These are phyloP conservation scores for Colletotrichum caudatum DNA, from an alignment of 2,329 filamentous ascomycete species.

Conservation along the genomic window DNA sequence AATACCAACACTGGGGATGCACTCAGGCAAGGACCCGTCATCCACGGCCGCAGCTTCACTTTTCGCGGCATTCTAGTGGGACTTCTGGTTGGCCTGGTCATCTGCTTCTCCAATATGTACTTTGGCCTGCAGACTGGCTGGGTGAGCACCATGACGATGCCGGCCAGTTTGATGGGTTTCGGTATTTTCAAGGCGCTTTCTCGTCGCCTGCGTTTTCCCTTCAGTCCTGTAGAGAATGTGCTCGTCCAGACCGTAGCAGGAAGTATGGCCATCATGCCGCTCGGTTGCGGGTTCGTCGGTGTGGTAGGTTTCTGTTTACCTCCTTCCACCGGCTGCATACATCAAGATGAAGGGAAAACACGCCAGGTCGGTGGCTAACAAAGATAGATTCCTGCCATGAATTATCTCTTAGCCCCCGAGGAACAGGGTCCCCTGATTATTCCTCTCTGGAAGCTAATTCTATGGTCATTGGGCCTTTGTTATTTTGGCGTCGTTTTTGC, in stretches of 20 bases:
- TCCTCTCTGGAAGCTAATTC: constrained; percentile 79
- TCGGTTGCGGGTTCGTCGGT: constrained; percentile 95
- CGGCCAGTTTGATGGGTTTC: constrained; percentile 92
- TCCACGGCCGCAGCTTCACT: constrained; percentile 80
- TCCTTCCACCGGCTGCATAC: constrained; percentile 13
- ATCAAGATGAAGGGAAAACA: neutral
- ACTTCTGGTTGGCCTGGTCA: constrained; percentile 85
- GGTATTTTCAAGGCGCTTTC: constrained; percentile 88
- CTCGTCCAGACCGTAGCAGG: constrained; percentile 96
- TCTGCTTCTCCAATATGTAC: constrained; percentile 98
- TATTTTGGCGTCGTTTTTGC: constrained; percentile 98
- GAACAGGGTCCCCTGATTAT: constrained; percentile 84
- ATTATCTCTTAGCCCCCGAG: constrained; percentile 81
- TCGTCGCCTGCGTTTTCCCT: constrained; percentile 80
- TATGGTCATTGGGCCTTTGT: constrained; percentile 94
- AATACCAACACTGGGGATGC: neutral
- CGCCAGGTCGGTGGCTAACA: constrained; percentile 4
- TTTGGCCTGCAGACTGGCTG: constrained; percentile 91
- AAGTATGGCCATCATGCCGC: constrained; percentile 94
- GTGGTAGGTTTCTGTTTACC: constrained; percentile 64
- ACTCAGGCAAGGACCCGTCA: constrained; percentile 36
- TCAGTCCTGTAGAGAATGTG: constrained; percentile 96
- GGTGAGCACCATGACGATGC: constrained; percentile 91
- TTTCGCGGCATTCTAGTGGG: constrained; percentile 83
- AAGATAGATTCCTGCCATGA: constrained; percentile 81